Evolutionary conservation across 148 eudicot species (phyloP), one percentile per base, ranked within the genome.

Genomic region (Rhododendron kiyosumense): DNA sequence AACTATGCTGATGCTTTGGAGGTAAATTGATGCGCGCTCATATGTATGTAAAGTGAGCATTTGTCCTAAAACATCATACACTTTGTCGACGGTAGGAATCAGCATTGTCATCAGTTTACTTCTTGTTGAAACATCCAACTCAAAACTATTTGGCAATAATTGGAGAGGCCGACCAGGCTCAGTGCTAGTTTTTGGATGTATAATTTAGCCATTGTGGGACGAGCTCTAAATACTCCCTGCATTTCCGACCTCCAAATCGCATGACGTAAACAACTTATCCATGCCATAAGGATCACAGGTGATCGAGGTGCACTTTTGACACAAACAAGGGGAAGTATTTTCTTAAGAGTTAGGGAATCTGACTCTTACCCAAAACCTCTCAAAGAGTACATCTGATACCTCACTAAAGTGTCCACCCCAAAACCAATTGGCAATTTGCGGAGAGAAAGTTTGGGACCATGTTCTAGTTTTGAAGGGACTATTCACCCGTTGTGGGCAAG

Each of bases 1-100:
- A 94, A 89, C 84, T 92, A 89, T 86, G 90, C 94, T 87, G 94
- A 93, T 88, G 92, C 95, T 65, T 83, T 94, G 90, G 94, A 96
- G 94, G 99, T 92, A 89, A 87, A 79, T 76, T 26, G 41, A 78
- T 34, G 79, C 77, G 49, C 22, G 30, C 65, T 38, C 75, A 12
- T 36, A 46, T 76, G 12, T 71, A 26, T 32, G 7, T 67, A 45
- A 88, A 24, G 85, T 28, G 80, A 18, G 85, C 46, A 48, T 73
- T 85, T 36, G 17, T 88, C 54, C 24, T n/a, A 45, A 78, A 24
- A 85, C 22, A 43, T 79, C 12, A n/a, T 38, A 41, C 63, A 17
- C 32, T 34, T 79, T 78, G 61, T 45, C 7, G 51, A 20, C 7
- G 22, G 3, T 24, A 61, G 67, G 49, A 61, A 79, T 36, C 73